Evolutionary conservation across 2,329 filamentous ascomycete genomes (phyloP).

Genomic region (Calonectria fujianensis): DNA sequence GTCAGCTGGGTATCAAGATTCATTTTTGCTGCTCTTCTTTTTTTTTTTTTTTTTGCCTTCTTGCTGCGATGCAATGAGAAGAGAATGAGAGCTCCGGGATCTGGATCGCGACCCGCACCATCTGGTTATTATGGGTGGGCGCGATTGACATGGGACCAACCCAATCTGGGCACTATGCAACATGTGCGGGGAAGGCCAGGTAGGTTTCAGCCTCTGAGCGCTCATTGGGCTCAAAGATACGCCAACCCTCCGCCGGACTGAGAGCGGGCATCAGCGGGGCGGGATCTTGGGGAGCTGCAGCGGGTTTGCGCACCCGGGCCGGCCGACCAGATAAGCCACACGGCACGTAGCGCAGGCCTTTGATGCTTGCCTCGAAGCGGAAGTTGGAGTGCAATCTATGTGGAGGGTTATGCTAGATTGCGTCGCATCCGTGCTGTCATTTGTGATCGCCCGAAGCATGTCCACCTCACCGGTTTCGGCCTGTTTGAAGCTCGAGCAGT

Average conservation of each 20-base stretch:
- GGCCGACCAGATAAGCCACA: conserved; percentile 33
- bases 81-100: conserved; percentile 13
- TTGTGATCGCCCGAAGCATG: conserved; percentile 10
- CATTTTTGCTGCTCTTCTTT: conserved; percentile 37
- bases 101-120: conserved; percentile 32
- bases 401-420: conserved; percentile 24
- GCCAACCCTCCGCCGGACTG: conserved; percentile 15
- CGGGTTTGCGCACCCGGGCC: conserved; percentile 28
- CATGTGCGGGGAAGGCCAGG: conserved; percentile 37
- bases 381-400: conserved; percentile 35
- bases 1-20: conserved; percentile 55
- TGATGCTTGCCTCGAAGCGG: conserved; percentile 40
- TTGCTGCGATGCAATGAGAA: background rate
- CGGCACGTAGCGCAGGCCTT: conserved; percentile 31
- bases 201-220: conserved; percentile 29
- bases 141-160: conserved; percentile 33
- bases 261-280: conserved; percentile 27
- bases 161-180: conserved; percentile 38
- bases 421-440: conserved; percentile 22
- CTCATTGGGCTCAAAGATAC: conserved; percentile 32
- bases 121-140: conserved; percentile 35
- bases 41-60: background rate
- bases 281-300: conserved; percentile 31
- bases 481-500: background rate
- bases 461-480: conserved; percentile 12